Percentiles rank a stretch among this genome's conserved stretches.
Evolutionary conservation across 106 monocot species (phyloP).

Genomic region (Hemerocallis citrina): DNA sequence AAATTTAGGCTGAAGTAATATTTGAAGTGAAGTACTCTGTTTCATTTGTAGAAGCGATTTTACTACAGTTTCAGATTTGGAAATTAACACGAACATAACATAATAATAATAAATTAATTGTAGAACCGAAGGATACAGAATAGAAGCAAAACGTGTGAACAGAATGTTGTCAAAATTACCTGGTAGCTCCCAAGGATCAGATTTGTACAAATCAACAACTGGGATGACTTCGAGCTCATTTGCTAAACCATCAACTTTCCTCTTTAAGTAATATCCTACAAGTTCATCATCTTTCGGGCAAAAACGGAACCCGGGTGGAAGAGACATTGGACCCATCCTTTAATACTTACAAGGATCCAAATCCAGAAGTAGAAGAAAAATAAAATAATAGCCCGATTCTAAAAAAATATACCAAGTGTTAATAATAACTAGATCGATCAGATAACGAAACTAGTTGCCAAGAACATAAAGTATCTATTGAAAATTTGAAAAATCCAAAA

Average conservation of each 20-base stretch:
- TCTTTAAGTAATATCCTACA: conserved; percentile 68
- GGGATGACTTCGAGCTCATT: conserved; percentile 78
- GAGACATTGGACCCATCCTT: conserved; percentile 31
- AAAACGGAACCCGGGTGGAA: conserved; percentile 71
- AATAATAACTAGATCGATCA: too few species aligned
- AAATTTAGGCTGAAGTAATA: too few species aligned
- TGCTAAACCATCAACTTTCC: conserved; percentile 47
- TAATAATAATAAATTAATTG: too few species aligned
- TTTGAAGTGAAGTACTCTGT: too few species aligned
- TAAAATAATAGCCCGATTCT: neutral
- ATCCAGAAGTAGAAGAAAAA: neutral
- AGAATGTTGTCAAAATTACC: too few species aligned
- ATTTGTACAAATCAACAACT: conserved; percentile 57
- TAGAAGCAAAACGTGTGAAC: too few species aligned
- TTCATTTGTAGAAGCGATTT: too few species aligned
- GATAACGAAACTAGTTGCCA: too few species aligned
- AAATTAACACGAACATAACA: too few species aligned
- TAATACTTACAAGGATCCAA: neutral
- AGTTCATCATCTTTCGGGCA: conserved; percentile 65
- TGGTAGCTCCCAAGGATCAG: conserved; percentile 70
- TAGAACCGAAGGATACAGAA: too few species aligned
- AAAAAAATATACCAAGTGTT: neutral
- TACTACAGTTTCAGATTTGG: too few species aligned
- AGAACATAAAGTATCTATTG: conserved; percentile 41
- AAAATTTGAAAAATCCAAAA: conserved; percentile 68